A percentile compares a stretch with the other conserved stretches of the same genome.
Conservation (phyloP, 495 filamentous ascomycete genomes). For the Penicillium alfredii region DNA sequence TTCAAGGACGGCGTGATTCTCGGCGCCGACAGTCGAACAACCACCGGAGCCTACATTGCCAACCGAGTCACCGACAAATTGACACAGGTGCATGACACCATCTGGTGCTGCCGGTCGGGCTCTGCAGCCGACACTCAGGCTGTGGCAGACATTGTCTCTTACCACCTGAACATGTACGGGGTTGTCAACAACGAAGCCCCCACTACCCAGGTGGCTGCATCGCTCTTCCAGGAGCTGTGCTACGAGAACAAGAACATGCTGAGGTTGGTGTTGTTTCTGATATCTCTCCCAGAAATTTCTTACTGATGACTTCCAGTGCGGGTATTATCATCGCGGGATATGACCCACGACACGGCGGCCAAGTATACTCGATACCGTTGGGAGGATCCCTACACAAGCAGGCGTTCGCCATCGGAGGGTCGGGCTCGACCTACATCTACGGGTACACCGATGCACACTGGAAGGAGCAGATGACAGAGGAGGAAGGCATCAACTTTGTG, state of each 20-base stretch:
- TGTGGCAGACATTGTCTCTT: constrained; percentile 94
- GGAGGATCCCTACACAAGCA: constrained; percentile 98
- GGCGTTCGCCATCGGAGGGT: constrained; percentile 90
- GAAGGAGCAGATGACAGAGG: constrained; percentile 91
- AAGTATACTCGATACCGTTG: constrained; percentile 94
- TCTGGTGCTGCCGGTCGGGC: constrained; percentile 98
- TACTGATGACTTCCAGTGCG: constrained; percentile 53
- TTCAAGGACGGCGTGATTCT: constrained; percentile 97
- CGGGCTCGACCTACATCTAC: constrained; percentile 98
- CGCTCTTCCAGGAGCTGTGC: constrained; percentile 95
- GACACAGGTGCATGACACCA: constrained; percentile 95
- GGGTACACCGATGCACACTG: constrained; percentile 97
- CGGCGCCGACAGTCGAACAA: constrained; percentile 93
- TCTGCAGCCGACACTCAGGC: constrained; percentile 98
- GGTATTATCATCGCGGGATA: constrained; percentile 97
- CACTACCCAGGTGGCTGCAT: constrained; percentile 87
- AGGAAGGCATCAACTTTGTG: constrained; percentile 88
- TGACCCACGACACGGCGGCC: constrained; percentile 86
- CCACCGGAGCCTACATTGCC: constrained; percentile 97
- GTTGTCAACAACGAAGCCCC: constrained; percentile 81
- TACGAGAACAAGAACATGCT: constrained; percentile 94
- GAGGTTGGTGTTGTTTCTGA: constrained; percentile 45
- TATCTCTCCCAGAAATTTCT: background rate
- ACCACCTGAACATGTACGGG: constrained; percentile 88
- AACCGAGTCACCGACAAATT: constrained; percentile 99